Evolutionary conservation across 2,329 filamentous ascomycete species (phyloP).

Genomic region (Trichoderma simmonsii): DNA sequence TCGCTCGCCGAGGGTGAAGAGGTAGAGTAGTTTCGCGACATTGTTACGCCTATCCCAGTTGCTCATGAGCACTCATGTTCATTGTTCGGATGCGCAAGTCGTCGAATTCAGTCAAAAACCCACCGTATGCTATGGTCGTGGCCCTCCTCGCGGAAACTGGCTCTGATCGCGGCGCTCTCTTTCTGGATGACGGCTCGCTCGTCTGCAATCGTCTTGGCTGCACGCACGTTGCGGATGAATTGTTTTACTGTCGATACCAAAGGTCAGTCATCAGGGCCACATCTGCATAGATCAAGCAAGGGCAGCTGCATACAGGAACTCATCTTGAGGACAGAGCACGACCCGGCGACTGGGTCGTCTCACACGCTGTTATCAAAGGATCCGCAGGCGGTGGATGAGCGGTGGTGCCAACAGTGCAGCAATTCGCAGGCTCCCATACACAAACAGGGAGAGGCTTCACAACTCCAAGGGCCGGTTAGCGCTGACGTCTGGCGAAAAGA

Average conservation of each 20-base stretch:
- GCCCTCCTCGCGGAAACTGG: constrained; percentile 96
- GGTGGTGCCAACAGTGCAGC: background rate
- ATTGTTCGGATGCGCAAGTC: background rate
- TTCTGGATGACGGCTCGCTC: constrained; percentile 98
- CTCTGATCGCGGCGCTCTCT: constrained; percentile 94
- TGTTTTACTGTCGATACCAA: constrained; percentile 73
- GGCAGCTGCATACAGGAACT: constrained; percentile 36
- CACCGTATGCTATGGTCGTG: constrained; percentile 88
- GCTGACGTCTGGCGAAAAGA: constrained; percentile 1
- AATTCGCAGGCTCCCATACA: background rate
- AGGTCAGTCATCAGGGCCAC: constrained; percentile 1
- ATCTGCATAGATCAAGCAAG: background rate
- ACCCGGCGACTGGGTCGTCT: constrained; percentile 33
- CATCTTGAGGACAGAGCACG: constrained; percentile 34
- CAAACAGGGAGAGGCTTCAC: background rate
- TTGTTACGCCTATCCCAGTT: constrained; percentile 75
- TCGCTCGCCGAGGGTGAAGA: constrained; percentile 94
- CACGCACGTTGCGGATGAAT: constrained; percentile 98
- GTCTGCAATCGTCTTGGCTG: constrained; percentile 97
- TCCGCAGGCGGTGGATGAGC: constrained; percentile 14
- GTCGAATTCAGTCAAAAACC: constrained; percentile 30
- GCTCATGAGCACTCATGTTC: background rate
- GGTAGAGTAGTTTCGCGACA: constrained; percentile 95
- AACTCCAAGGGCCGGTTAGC: background rate
- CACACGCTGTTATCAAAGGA: constrained; percentile 26